Percentiles rank a stretch among this genome's conserved stretches.
Evolutionary conservation across 176 grass and related monocot genomes (phyloP).

Genomic region (Eremochloa ophiuroides): DNA sequence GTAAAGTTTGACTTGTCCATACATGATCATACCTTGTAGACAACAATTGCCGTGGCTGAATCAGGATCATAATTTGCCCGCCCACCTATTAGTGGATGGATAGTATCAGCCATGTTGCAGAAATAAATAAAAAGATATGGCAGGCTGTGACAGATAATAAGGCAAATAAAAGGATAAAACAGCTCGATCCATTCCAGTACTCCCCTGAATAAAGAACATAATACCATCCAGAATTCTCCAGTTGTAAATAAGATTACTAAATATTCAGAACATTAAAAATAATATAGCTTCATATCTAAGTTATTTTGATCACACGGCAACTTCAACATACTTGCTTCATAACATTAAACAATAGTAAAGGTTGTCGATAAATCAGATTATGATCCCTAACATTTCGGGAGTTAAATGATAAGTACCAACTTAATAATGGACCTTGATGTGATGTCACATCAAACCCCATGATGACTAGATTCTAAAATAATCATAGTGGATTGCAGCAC

Average conservation of each 20-base stretch:
- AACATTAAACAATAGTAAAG: background rate
- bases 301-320: background rate
- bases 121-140: conserved; percentile 21
- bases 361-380: background rate
- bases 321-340: background rate
- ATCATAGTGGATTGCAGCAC: background rate
- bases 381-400: conserved; percentile 10
- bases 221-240: background rate
- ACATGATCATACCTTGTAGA: conserved; percentile 79
- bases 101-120: conserved; percentile 16
- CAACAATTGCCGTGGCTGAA: conserved; percentile 78
- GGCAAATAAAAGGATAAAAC: background rate
- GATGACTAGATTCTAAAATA: conserved; percentile 27
- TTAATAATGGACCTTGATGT: conserved; percentile 25
- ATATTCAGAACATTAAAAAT: background rate
- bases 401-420: conserved; percentile 18
- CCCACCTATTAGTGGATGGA: conserved; percentile 42
- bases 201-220: background rate
- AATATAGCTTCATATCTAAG: background rate
- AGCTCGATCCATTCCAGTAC: background rate
- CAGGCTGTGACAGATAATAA: background rate
- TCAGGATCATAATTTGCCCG: conserved; percentile 44
- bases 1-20: background rate
- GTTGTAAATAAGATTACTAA: background rate
- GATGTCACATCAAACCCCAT: background rate